phyloP scores from a whole-genome alignment of 148 eudicot species.

The Chenopodium berlandieri region DNA sequence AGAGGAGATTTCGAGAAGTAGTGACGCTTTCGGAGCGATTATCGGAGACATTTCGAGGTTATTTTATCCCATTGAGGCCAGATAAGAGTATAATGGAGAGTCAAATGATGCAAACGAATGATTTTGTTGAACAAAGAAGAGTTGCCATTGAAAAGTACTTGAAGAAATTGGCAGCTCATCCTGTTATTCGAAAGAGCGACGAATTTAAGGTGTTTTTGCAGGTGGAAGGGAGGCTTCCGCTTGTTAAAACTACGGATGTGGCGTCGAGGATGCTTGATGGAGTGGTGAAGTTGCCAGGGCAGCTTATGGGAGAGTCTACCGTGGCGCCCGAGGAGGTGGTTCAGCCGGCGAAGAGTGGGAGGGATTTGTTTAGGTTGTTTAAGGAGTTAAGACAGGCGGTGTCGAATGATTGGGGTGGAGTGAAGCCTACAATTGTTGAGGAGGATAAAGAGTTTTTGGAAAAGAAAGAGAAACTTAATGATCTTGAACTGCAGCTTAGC shows the following conservation, averaged over 20 bases:
- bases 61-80: constrained; percentile 73
- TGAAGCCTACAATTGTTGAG: constrained; percentile 56
- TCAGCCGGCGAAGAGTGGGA: constrained; percentile 79
- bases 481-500: constrained; percentile 61
- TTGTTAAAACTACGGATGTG: constrained; percentile 53
- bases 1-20: constrained; percentile 80
- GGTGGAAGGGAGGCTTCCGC: constrained; percentile 71
- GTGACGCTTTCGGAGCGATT: constrained; percentile 74
- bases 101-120: constrained; percentile 92
- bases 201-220: constrained; percentile 88
- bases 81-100: constrained; percentile 80
- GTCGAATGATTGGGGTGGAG: constrained; percentile 79
- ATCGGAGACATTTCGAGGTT: constrained; percentile 65
- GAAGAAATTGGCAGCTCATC: constrained; percentile 60
- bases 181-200: constrained; percentile 61
- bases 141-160: constrained; percentile 78
- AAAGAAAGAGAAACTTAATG: constrained; percentile 62
- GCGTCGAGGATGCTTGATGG: constrained; percentile 88
- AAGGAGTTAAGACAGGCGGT: constrained; percentile 87
- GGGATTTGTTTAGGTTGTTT: constrained; percentile 81
- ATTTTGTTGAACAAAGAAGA: constrained; percentile 86
- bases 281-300: constrained; percentile 70
- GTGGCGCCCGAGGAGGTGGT: constrained; percentile 63
- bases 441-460: constrained; percentile 82
- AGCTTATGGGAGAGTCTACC: constrained; percentile 62